Evolutionary conservation across 192 early-diverging fungal species (phyloP).

Genomic region (Linnemannia elongata): DNA sequence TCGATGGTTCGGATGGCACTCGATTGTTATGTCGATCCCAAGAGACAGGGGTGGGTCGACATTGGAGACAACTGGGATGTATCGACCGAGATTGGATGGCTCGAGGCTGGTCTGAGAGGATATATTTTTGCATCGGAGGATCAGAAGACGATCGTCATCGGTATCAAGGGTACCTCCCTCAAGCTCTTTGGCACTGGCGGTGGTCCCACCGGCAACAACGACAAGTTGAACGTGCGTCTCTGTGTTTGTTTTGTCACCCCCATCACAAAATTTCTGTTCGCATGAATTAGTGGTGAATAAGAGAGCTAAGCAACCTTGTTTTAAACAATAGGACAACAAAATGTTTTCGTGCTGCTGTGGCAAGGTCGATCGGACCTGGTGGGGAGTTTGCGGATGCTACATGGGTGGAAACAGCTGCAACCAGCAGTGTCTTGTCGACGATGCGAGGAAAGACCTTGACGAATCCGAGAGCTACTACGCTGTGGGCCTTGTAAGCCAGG

Average conservation of each 20-base stretch:
- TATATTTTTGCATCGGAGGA: conserved; percentile 83
- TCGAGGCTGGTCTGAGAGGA: conserved; percentile 77
- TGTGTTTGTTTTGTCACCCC: not conserved
- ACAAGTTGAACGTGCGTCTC: conserved; percentile 73
- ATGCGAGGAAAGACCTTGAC: conserved; percentile 43
- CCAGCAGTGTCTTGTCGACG: conserved; percentile 66
- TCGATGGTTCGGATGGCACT: conserved; percentile 83
- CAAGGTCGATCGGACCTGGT: conserved; percentile 84
- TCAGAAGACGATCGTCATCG: conserved; percentile 79
- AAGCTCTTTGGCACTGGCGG: conserved; percentile 60
- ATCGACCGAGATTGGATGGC: conserved; percentile 68
- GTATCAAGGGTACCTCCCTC: conserved; percentile 85
- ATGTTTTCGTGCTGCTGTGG: conserved; percentile 98
- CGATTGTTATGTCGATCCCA: conserved; percentile 82
- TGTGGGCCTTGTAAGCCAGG: conserved; percentile 51
- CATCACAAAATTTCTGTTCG: not conserved
- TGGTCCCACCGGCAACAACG: conserved; percentile 75
- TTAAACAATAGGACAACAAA: conserved; percentile 79
- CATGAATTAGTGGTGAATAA: not conserved
- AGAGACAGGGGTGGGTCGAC: conserved; percentile 70
- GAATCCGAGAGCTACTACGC: conserved; percentile 68
- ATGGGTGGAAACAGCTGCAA: conserved; percentile 69
- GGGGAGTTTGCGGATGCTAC: conserved; percentile 88
- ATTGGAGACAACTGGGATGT: conserved; percentile 74
- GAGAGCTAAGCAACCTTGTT: not conserved